Conservation (phyloP, 2,329 filamentous ascomycete genomes). For the Pestalotiopsis sp. region DNA sequence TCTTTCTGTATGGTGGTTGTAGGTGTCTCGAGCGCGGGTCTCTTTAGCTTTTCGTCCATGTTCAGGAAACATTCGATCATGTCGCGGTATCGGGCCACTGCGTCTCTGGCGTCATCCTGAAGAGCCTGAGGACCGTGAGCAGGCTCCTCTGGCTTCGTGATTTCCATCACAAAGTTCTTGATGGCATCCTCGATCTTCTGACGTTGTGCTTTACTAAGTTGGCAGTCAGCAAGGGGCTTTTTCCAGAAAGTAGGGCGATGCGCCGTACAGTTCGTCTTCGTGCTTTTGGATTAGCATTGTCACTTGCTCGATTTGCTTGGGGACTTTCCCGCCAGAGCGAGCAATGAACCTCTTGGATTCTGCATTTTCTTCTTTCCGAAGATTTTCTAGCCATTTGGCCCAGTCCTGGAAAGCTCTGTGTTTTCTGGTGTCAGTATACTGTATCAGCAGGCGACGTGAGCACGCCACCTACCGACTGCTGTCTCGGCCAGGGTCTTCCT, state of each 20-base stretch:
- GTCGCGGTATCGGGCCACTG: slow-evolving; percentile 24
- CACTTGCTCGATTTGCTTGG: slow-evolving; percentile 22
- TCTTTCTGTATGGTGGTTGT: slow-evolving; percentile 25
- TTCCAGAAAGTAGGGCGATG: neutral
- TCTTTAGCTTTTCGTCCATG: slow-evolving; percentile 27
- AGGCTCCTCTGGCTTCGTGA: neutral
- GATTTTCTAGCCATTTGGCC: slow-evolving; percentile 30
- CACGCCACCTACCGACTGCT: slow-evolving; percentile 21
- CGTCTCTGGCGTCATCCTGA: slow-evolving; percentile 24
- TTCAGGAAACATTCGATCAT: slow-evolving; percentile 34
- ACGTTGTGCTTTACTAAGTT: slow-evolving; percentile 18
- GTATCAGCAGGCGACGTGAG: neutral
- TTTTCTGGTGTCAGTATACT: neutral
- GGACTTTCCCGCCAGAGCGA: slow-evolving; percentile 26
- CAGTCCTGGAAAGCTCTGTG: slow-evolving; percentile 28
- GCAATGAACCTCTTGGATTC: slow-evolving; percentile 33
- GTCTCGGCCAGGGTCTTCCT: slow-evolving; percentile 29
- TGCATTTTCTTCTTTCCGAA: slow-evolving; percentile 28
- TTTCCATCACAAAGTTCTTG: slow-evolving; percentile 20
- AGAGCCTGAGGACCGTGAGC: slow-evolving; percentile 21
- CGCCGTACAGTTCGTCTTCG: slow-evolving; percentile 32
- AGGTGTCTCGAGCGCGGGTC: slow-evolving; percentile 21
- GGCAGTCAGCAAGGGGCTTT: slow-evolving; percentile 12
- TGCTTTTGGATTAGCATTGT: slow-evolving; percentile 24
- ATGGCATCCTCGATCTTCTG: slow-evolving; percentile 17